Conservation (phyloP, 148 eudicot genomes). For the Salicornia ramosissima region DNA sequence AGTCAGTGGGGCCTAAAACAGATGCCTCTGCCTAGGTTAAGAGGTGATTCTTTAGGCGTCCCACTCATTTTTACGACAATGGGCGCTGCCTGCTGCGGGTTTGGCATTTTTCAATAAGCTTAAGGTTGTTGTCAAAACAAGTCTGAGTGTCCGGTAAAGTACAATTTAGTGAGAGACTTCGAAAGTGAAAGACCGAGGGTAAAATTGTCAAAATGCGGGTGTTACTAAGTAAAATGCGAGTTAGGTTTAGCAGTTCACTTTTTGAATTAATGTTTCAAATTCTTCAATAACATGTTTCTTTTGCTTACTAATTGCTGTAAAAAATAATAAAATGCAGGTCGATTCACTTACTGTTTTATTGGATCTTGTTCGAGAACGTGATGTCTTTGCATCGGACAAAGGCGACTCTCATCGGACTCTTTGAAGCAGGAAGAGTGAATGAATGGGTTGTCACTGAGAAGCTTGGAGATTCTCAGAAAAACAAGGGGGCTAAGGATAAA, state of each 20-base stretch:
- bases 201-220: no score
- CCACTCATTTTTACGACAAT: no score
- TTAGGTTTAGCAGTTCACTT: no score
- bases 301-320: neutral
- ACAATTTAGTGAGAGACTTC: no score
- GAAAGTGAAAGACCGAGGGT: no score
- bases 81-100: no score
- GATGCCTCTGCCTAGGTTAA: no score
- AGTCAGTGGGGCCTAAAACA: no score
- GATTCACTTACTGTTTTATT: slow-evolving; percentile 77
- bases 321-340: slow-evolving; percentile 47
- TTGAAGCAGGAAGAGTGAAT: slow-evolving; percentile 81
- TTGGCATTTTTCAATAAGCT: no score
- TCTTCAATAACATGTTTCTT: neutral
- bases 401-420: slow-evolving; percentile 84
- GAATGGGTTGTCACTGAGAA: slow-evolving; percentile 99
- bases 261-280: neutral
- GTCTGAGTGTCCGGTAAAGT: no score
- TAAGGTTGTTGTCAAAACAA: neutral
- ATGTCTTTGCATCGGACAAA: slow-evolving; percentile 95
- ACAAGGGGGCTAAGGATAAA: slow-evolving; percentile 41
- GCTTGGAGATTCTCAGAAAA: slow-evolving; percentile 77
- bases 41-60: no score
- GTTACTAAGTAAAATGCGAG: no score
- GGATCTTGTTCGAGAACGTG: slow-evolving; percentile 96